Percentiles rank a stretch among this genome's conserved stretches.
These are phyloP conservation scores for Conticribra guillardii DNA, from an alignment of 108 stramenopile genomes.

Conservation along the genomic window DNA sequence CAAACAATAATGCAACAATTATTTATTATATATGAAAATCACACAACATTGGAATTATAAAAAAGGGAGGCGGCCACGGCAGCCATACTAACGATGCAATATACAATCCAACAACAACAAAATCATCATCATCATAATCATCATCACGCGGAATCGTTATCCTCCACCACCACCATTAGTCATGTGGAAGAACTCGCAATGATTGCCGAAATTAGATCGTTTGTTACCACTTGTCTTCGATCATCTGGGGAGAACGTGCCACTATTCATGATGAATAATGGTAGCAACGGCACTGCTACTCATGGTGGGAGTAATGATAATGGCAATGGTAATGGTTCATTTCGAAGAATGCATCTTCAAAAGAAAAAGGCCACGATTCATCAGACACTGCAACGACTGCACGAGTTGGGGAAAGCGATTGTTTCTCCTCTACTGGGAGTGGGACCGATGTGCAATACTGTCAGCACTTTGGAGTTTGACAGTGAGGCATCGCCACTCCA, in stretches of 20 bases:
- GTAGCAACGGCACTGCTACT: not conserved
- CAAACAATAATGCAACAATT: no score
- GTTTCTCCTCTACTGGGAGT: no score
- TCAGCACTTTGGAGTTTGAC: not conserved
- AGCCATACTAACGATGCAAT: constrained; percentile 29
- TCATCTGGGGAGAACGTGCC: not conserved
- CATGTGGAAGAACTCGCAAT: constrained; percentile 33
- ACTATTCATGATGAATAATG: not conserved
- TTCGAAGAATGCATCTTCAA: no score
- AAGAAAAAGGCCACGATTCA: no score
- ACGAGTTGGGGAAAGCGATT: no score
- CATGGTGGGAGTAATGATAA: not conserved
- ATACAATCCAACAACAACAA: constrained; percentile 12
- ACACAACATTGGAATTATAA: no score
- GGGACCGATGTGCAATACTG: not conserved
- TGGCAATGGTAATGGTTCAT: no score
- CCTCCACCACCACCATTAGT: no score
- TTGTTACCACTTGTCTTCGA: constrained; percentile 7
- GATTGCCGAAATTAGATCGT: constrained; percentile 39
- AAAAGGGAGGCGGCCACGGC: constrained; percentile 24
- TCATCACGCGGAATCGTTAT: no score
- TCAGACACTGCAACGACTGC: no score
- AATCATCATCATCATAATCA: not conserved
- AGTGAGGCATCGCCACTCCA: not conserved
- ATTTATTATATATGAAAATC: no score